phyloP scores from a whole-genome alignment of 345 rosid species.

The Brassica rapa region DNA sequence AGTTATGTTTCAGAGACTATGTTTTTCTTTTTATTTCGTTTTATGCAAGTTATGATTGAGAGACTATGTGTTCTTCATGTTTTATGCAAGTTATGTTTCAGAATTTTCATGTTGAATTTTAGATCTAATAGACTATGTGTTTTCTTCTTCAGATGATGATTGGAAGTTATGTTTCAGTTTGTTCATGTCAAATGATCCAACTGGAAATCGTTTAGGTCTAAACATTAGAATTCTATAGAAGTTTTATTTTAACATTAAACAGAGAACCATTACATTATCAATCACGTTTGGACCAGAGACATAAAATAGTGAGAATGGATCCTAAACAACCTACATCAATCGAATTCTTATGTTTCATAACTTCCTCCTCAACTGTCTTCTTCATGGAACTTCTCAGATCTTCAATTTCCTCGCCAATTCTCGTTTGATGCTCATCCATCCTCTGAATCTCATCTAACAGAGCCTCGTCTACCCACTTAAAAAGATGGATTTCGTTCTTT shows the following conservation, averaged over 20 bases:
- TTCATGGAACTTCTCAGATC: not conserved
- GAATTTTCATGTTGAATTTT: not conserved
- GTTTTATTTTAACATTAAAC: no score
- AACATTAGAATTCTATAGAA: no score
- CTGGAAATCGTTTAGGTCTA: no score
- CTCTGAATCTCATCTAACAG: not conserved
- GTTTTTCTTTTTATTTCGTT: no score
- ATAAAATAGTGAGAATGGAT: not conserved
- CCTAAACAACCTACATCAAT: not conserved
- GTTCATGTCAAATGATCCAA: not conserved
- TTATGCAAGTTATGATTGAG: not conserved
- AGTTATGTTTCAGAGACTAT: no score
- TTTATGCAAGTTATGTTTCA: not conserved
- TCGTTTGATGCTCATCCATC: not conserved
- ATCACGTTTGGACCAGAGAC: not conserved
- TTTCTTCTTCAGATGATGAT: no score
- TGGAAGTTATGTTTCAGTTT: no score
- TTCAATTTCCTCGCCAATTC: not conserved
- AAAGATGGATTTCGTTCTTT: no score
- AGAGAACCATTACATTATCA: not conserved
- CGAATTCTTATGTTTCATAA: not conserved
- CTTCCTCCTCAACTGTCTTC: not conserved
- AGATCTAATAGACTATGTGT: no score
- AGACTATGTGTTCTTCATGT: no score
- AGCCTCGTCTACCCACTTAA: no score